Base-by-base conservation (phyloP, 73 alveolate genomes). In the Tetrahymena thermophila region DNA sequence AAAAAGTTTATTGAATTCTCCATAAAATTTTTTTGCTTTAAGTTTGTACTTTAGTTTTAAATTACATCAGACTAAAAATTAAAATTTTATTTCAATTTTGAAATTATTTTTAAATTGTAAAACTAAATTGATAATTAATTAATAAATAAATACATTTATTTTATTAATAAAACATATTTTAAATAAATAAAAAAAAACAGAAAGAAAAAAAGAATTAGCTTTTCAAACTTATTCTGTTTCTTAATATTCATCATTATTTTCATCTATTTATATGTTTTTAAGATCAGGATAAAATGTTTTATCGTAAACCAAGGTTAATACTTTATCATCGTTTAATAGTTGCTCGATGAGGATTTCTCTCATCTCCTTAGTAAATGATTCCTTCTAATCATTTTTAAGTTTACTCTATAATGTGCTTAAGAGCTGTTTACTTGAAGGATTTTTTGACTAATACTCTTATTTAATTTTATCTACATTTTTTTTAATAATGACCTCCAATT, bases 391-490 rank as follows among this genome's bases (percentile, higher is more conserved):
- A 25, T 6, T 25, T 71, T 58, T 58, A 9, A n/a, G 4, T 71
- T 71, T 71, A n/a, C 89, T 71, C 11, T 3, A 13, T 25, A 28
- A 71, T 3, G 83, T 50, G 83, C 37, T 71, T n/a, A 71, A 19
- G 9, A 28, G 37, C 23, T 31, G 35, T 71, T 28, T 71, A 7
- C 37, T 71, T 19, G 35, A 28, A 5, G 89, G 89, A 71, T 85
- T 95, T 1, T 85, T 95, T 38, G 50, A 56, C 10, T 85, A 43
- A 10, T 97, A 95, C 89, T 98, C 99, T 43, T 96, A 96, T 94
- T 98, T 98, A 1, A 98, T 97, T 96, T 98, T 98, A 93, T 98
- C 98, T 1, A 98, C 97, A 42, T 98, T 97, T 71, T 94, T 95
- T 56, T 98, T 94, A 1, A 98, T 94, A 10, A 97, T 93, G 42